Evolutionary conservation across 306 rosid genomes (phyloP).

Genomic region (Hippophae rhamnoides): DNA sequence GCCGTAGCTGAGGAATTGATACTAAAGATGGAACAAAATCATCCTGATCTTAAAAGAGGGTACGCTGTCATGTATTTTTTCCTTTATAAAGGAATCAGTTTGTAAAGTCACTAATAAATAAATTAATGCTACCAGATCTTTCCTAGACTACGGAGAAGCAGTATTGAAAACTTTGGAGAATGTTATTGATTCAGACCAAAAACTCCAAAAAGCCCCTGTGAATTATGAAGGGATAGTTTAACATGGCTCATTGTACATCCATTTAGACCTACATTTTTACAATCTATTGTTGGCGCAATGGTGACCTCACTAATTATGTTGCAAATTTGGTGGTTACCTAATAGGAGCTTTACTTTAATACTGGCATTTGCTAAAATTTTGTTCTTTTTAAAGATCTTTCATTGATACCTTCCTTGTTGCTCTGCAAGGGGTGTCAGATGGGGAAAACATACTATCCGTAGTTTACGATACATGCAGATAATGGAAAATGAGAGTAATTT

Average conservation of each 20-base stretch:
- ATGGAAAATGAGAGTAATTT: no score
- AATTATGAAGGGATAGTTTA: conserved; percentile 77
- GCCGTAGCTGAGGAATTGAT: conserved; percentile 65
- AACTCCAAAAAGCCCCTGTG: conserved; percentile 69
- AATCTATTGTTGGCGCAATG: no score
- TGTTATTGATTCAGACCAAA: conserved; percentile 39
- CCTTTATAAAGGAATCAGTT: conserved; percentile 12
- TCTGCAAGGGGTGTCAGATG: no score
- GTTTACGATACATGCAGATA: no score
- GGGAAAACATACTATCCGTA: no score
- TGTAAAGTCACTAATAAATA: conserved; percentile 29
- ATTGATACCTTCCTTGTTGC: no score
- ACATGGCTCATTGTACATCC: not conserved
- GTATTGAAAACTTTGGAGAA: conserved; percentile 74
- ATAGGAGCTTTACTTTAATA: no score
- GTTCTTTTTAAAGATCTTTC: no score
- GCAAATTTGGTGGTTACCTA: no score
- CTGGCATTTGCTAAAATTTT: no score
- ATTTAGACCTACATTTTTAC: no score
- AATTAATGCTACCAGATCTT: conserved; percentile 47
- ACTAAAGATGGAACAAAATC: conserved; percentile 72
- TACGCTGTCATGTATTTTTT: conserved; percentile 23
- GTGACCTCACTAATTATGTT: no score
- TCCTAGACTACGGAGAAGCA: conserved; percentile 82
- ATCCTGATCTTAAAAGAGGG: conserved; percentile 88